phyloP scores from a whole-genome alignment of 2,329 filamentous ascomycete genomes.

The Botrytis byssoidea region DNA sequence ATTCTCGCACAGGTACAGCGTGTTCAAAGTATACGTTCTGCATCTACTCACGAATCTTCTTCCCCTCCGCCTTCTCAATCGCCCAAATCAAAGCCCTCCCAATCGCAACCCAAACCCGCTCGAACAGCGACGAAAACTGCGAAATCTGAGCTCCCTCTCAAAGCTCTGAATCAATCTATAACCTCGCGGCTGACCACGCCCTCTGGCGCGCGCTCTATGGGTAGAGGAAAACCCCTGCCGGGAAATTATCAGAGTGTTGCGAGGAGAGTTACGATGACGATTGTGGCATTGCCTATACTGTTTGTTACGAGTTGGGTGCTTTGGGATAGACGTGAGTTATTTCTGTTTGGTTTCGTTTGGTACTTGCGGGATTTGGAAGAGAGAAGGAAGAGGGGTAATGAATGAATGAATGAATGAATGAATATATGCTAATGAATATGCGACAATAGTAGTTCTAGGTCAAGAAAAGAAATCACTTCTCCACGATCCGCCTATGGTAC shows the following conservation, averaged over 20 bases:
- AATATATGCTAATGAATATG: conserved; percentile 8
- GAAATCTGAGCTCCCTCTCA: conserved; percentile 28
- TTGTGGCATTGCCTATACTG: conserved; percentile 38
- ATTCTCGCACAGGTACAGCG: not conserved
- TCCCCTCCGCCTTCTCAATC: not conserved
- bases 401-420: too few relatives aligned
- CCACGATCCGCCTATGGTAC: conserved; percentile 1
- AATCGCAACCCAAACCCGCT: not conserved
- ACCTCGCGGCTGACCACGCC: conserved; percentile 34
- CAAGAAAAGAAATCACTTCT: conserved; percentile 10
- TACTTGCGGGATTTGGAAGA: not conserved
- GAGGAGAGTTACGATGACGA: conserved; percentile 36
- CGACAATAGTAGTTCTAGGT: conserved; percentile 13
- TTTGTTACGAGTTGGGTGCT: conserved; percentile 39
- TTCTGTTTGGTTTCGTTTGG: not conserved
- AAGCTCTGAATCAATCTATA: conserved; percentile 35
- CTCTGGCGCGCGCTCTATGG: conserved; percentile 31
- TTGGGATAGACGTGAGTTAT: conserved; percentile 37
- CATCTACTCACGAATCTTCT: not conserved
- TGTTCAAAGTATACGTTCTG: not conserved
- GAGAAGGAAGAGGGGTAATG: too few relatives aligned
- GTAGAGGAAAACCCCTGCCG: conserved; percentile 25
- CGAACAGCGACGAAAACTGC: conserved; percentile 14
- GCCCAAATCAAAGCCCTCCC: not conserved
- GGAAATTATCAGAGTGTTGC: conserved; percentile 35